Evolutionary conservation across 2,329 filamentous ascomycete species (phyloP).

Genomic region (Alternaria longipes): DNA sequence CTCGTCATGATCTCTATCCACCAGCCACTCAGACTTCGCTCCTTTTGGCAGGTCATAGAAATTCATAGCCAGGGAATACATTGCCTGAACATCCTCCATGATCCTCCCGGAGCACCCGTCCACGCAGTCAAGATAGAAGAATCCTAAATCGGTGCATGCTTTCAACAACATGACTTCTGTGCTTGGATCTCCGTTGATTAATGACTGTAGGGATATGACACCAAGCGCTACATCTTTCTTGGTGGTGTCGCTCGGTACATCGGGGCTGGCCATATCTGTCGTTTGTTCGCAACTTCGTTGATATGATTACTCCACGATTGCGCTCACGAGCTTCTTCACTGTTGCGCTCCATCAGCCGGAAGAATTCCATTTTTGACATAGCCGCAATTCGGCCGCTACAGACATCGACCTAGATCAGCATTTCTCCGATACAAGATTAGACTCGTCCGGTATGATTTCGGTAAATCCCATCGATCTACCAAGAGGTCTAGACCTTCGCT

Average conservation of each 20-base stretch:
- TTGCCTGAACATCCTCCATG: not conserved
- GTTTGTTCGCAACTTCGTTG: not conserved
- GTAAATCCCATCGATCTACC: not conserved
- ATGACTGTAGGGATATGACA: not conserved
- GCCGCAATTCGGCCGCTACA: not conserved
- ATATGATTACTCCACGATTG: not conserved
- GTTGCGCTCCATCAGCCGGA: not conserved
- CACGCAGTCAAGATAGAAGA: not conserved
- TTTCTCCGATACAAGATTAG: not conserved
- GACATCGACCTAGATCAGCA: not conserved
- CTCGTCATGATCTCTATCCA: constrained; percentile 2
- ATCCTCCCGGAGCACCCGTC: not conserved
- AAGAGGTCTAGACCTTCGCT: not conserved
- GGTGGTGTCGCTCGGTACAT: not conserved
- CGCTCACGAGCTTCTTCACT: not conserved
- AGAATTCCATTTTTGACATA: not conserved
- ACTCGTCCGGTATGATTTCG: not conserved
- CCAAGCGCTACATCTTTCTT: not conserved
- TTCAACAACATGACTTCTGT: not conserved
- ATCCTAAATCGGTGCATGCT: not conserved
- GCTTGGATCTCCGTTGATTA: not conserved
- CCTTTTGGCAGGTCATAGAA: not conserved
- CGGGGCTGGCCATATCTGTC: not conserved
- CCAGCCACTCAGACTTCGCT: constrained; percentile 1
- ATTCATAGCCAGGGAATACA: not conserved